A percentile compares a stretch with the other conserved stretches of the same genome.
Conservation (phyloP, 345 rosid species). For the Salix exigua region DNA sequence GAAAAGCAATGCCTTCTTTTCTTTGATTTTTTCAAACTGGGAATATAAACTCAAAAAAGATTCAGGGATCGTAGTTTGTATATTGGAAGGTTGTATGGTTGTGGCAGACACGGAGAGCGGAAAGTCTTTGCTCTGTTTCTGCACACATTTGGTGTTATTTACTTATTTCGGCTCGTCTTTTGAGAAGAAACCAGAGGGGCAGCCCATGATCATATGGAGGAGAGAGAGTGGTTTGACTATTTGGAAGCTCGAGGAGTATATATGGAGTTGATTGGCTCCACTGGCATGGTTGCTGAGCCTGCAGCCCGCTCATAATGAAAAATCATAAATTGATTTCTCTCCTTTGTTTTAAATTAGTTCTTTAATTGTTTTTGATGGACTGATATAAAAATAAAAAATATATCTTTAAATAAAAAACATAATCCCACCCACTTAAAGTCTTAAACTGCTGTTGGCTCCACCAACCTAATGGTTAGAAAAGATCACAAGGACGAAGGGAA, state of each 20-base stretch:
- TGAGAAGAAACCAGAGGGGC: constrained; percentile 13
- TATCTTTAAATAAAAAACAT: too few species aligned
- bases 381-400: too few species aligned
- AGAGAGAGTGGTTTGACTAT: background rate
- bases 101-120: constrained; percentile 35
- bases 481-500: too few species aligned
- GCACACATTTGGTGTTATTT: background rate
- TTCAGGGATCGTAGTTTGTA: background rate
- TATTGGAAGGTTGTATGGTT: background rate
- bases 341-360: too few species aligned
- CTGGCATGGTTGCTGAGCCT: background rate
- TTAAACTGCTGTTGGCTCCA: too few species aligned
- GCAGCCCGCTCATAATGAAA: too few species aligned
- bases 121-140: constrained; percentile 18
- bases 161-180: constrained; percentile 44
- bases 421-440: too few species aligned
- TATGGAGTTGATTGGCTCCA: background rate
- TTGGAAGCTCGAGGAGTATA: too few species aligned
- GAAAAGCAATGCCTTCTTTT: constrained; percentile 3
- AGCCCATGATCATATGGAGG: background rate
- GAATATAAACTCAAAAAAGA: constrained; percentile 6
- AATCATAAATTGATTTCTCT: too few species aligned
- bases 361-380: too few species aligned
- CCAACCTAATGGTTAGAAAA: too few species aligned
- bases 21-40: background rate